These are phyloP conservation scores for Mortierella sp. DNA, from an alignment of 371 early-diverging fungal genomes.

Conservation along the genomic window DNA sequence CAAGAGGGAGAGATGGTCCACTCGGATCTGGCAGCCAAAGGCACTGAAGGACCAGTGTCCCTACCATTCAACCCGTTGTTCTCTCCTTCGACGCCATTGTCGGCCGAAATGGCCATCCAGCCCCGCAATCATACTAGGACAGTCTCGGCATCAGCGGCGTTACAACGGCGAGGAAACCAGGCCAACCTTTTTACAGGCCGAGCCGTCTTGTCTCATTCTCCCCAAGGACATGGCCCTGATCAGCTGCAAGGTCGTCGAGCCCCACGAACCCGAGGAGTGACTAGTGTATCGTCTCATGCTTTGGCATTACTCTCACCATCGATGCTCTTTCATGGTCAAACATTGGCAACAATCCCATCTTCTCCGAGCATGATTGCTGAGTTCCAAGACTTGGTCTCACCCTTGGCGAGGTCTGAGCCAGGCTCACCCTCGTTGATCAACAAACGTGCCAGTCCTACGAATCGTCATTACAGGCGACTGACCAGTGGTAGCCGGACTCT, in stretches of 20 bases:
- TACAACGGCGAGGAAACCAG: constrained; percentile 2
- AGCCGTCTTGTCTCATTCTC: too few relatives aligned
- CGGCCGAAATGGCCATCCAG: neutral
- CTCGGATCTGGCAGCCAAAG: neutral
- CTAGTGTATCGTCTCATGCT: neutral
- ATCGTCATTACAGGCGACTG: constrained; percentile 8
- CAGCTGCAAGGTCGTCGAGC: too few relatives aligned
- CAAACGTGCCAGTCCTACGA: constrained; percentile 16
- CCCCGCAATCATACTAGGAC: constrained; percentile 22
- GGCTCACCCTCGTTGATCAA: constrained; percentile 11
- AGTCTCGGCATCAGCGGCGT: constrained; percentile 27
- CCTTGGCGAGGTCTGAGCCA: constrained; percentile 12
- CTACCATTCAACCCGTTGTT: neutral
- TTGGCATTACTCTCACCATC: neutral
- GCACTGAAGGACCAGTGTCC: neutral
- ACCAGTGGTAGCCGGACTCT: constrained; percentile 20
- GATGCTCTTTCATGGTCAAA: too few relatives aligned
- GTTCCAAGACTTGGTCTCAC: neutral
- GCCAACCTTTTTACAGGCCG: too few relatives aligned
- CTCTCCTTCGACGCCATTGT: constrained; percentile 23
- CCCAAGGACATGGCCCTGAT: too few relatives aligned
- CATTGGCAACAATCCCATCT: neutral
- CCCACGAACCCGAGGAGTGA: neutral
- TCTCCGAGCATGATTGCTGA: constrained; percentile 1
- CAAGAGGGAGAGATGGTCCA: neutral